Evolutionary conservation across 176 grass and related monocot genomes (phyloP), one percentile per base, ranked within the genome.

Genomic region (Oryza australiensis): DNA sequence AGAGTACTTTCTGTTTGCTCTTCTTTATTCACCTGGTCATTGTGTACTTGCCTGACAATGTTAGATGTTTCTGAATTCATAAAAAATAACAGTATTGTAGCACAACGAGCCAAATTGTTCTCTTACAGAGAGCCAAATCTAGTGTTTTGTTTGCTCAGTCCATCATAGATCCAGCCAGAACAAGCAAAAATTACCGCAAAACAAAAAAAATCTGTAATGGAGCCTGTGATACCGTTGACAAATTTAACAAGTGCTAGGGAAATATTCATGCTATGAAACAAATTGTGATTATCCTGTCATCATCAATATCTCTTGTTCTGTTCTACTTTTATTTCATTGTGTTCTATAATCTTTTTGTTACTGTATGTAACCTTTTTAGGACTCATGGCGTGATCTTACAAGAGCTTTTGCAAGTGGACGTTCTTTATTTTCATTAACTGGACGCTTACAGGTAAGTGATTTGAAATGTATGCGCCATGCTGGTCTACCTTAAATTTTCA

Each of bases 341-440:
- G 26, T 70, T 49, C 51, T 79, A 60, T 76, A 42, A 69, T 87
- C 62, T 74, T 66, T 81, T 1, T 26, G 6, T 27, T 78, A 66
- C 26, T 79, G 18, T 53, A 26, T 76, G 28, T 76, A 55, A 64
- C 34, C 37, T 30, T 82, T 75, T 79, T 63, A 98, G 95, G 95
- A 98, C 30, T 89, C 92, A 43, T 98, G 95, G 95, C 71, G 80
- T 71, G 95, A 98, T 86, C 92, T 98, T 78, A 90, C 88, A 85
- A 95, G 85, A 91, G 92, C 92, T 80, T 98, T 98, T 91, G 90
- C 92, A 88, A 98, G 87, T 72, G 95, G 88, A 14, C 86, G 79
- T 40, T 84, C 90, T 70, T 87, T 98, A 79, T 89, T 98, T 86
- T 95, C 92, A 86, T 82, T 98, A 79, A 93, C 75, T 91, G 81